phyloP scores from a whole-genome alignment of 2,329 filamentous ascomycete genomes.

The Alternaria sp. region DNA sequence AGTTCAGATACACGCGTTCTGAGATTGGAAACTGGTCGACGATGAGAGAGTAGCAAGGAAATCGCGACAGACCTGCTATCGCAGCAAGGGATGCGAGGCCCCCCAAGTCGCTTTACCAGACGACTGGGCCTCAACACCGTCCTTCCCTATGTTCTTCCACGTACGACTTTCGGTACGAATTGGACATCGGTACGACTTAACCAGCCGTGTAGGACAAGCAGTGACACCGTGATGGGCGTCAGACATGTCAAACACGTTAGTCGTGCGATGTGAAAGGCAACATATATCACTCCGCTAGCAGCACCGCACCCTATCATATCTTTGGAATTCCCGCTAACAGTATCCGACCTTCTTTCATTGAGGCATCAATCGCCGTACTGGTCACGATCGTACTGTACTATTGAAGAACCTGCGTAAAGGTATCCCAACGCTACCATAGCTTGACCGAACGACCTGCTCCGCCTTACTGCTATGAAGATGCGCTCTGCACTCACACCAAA shows the following conservation, averaged over 20 bases:
- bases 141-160: background rate
- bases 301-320: background rate
- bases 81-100: background rate
- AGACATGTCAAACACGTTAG: conserved; percentile 16
- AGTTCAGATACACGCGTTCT: background rate
- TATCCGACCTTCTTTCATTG: background rate
- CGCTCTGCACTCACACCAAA: background rate
- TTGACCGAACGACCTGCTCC: background rate
- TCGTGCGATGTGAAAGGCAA: background rate
- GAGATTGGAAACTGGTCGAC: too few relatives aligned
- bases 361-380: background rate
- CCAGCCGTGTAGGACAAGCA: background rate
- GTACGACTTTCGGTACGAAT: background rate
- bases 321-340: background rate
- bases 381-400: background rate
- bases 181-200: background rate
- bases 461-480: background rate
- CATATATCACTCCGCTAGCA: background rate
- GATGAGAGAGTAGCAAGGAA: background rate
- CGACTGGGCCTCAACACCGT: background rate
- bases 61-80: background rate
- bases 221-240: background rate
- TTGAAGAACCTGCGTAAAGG: background rate
- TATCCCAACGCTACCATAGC: background rate
- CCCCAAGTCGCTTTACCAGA: background rate